Conservation (phyloP, 306 rosid genomes). For the Vicia villosa region DNA sequence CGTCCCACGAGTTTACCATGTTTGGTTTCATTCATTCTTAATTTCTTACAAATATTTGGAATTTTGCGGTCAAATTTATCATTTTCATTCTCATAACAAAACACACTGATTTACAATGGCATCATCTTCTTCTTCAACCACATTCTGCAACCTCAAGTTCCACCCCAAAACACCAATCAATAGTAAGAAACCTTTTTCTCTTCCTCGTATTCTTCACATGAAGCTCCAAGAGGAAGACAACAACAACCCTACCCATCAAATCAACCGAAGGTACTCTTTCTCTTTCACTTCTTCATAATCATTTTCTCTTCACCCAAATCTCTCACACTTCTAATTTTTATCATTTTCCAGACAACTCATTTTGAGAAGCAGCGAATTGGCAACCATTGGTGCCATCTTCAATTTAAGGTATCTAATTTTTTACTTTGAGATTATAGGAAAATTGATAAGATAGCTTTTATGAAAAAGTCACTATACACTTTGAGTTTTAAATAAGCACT, state of each 20-base stretch:
- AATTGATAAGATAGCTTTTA: not conserved
- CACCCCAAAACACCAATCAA: not conserved
- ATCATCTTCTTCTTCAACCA: conserved; percentile 3
- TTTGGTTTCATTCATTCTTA: not conserved
- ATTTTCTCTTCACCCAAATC: conserved; percentile 1
- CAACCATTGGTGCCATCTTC: conserved; percentile 79
- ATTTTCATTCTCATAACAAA: not conserved
- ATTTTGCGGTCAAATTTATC: not conserved
- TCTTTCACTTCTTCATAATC: not conserved
- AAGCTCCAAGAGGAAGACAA: not conserved
- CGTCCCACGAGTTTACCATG: not conserved
- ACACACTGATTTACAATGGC: not conserved
- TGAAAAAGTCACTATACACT: not conserved
- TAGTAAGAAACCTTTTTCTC: not conserved
- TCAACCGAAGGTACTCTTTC: conserved; percentile 30
- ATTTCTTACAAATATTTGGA: not conserved
- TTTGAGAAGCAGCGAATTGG: conserved; percentile 77
- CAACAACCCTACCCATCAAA: not conserved
- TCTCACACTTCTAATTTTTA: conserved; percentile 22
- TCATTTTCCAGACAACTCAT: conserved; percentile 55
- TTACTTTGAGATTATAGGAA: not conserved
- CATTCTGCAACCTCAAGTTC: not conserved
- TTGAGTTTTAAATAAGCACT: not conserved
- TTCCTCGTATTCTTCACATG: not conserved
- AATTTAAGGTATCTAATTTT: conserved; percentile 55